A percentile compares a stretch with the other conserved stretches of the same genome.
Evolutionary conservation across 257 asterid species (phyloP).

Genomic region (Lavandula angustifolia): DNA sequence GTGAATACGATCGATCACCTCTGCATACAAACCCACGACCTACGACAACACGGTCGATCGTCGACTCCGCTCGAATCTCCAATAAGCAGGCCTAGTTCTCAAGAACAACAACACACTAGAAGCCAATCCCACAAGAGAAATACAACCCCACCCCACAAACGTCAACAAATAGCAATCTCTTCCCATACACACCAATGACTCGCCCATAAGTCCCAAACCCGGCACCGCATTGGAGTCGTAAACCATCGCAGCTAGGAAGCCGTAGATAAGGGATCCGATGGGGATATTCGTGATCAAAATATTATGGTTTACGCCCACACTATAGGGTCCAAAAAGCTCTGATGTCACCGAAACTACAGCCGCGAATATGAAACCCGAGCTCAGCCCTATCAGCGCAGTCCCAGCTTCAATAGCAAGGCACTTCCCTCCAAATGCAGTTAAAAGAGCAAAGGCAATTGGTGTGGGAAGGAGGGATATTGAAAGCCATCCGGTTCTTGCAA

Average conservation of each 20-base stretch:
- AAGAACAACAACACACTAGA: conserved; percentile 65
- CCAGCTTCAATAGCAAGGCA: conserved; percentile 52
- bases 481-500: conserved; percentile 90
- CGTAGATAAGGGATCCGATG: conserved; percentile 76
- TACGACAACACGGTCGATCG: conserved; percentile 29
- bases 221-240: conserved; percentile 56
- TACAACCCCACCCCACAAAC: conserved; percentile 84
- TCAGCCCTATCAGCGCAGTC: conserved; percentile 81
- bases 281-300: conserved; percentile 88
- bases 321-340: conserved; percentile 81
- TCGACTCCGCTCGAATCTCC: conserved; percentile 52
- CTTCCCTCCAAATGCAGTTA: conserved; percentile 48
- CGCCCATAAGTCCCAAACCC: conserved; percentile 23
- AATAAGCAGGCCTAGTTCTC: conserved; percentile 68
- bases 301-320: conserved; percentile 87
- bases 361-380: conserved; percentile 91
- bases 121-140: conserved; percentile 66
- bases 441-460: conserved; percentile 62
- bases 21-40: neutral
- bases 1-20: neutral
- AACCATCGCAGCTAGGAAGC: conserved; percentile 70
- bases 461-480: conserved; percentile 70
- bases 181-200: conserved; percentile 77
- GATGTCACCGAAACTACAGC: conserved; percentile 91
- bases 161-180: conserved; percentile 66